Evolutionary conservation across 2,329 filamentous ascomycete genomes (phyloP).

Genomic region (Paraphaeosphaeria minitans): DNA sequence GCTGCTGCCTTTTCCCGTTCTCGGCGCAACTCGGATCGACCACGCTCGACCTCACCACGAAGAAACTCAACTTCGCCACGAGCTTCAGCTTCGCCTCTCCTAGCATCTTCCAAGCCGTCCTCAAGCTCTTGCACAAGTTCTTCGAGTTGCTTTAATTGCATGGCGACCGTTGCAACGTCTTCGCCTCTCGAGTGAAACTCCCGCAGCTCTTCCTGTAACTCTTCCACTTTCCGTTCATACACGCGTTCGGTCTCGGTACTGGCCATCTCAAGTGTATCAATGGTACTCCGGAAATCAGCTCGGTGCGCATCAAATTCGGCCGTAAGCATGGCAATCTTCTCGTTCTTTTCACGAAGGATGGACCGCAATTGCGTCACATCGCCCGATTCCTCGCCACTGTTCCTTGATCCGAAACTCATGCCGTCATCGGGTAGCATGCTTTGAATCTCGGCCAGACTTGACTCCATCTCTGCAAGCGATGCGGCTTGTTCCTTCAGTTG

Average conservation of each 20-base stretch:
- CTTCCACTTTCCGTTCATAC: slow-evolving; percentile 91
- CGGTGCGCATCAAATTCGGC: slow-evolving; percentile 93
- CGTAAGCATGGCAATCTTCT: slow-evolving; percentile 91
- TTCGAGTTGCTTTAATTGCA: slow-evolving; percentile 91
- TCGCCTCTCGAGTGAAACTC: slow-evolving; percentile 82
- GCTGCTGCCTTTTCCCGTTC: slow-evolving; percentile 83
- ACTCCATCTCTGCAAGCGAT: slow-evolving; percentile 87
- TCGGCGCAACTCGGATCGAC: slow-evolving; percentile 81
- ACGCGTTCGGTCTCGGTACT: slow-evolving; percentile 95
- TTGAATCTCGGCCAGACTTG: slow-evolving; percentile 80
- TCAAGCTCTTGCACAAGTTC: slow-evolving; percentile 96
- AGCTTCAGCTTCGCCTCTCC: slow-evolving; percentile 92
- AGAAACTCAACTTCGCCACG: slow-evolving; percentile 95
- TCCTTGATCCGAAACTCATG: slow-evolving; percentile 55
- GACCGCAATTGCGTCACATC: slow-evolving; percentile 78
- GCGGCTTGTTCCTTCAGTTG: slow-evolving; percentile 88
- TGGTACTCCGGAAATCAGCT: slow-evolving; percentile 94
- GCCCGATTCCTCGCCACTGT: slow-evolving; percentile 57
- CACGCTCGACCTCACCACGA: slow-evolving; percentile 90
- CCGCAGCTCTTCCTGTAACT: slow-evolving; percentile 79
- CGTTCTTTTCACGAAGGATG: slow-evolving; percentile 92
- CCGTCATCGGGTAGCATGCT: slow-evolving; percentile 65
- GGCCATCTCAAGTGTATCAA: slow-evolving; percentile 94
- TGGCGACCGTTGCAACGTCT: slow-evolving; percentile 89
- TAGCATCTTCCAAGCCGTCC: slow-evolving; percentile 92